phyloP scores from a whole-genome alignment of 345 rosid species.

The Citrus cavaleriei region DNA sequence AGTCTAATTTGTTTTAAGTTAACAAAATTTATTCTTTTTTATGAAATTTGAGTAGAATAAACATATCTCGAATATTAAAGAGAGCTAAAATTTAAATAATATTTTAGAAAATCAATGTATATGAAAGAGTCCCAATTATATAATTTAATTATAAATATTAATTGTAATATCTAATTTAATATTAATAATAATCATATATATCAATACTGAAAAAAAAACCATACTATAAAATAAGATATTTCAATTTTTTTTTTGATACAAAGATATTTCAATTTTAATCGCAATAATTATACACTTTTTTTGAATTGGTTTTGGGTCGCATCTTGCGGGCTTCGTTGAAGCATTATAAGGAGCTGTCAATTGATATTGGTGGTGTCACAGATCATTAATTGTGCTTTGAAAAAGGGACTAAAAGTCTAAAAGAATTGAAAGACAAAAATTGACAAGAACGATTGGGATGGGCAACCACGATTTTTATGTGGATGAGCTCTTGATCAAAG shows the following conservation, averaged over 20 bases:
- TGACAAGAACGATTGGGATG: not conserved
- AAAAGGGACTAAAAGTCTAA: not conserved
- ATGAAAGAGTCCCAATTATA: too few species aligned
- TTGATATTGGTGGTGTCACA: not conserved
- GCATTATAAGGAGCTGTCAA: not conserved
- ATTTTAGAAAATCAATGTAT: too few species aligned
- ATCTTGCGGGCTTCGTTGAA: not conserved
- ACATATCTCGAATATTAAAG: too few species aligned
- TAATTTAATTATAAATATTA: too few species aligned
- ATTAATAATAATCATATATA: too few species aligned
- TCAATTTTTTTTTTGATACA: not conserved
- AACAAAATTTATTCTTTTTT: too few species aligned
- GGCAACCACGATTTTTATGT: not conserved
- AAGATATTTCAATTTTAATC: not conserved
- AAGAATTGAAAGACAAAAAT: not conserved
- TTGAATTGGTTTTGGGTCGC: not conserved
- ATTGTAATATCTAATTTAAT: too few species aligned
- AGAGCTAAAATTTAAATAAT: too few species aligned
- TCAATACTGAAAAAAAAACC: too few species aligned
- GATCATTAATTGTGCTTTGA: not conserved
- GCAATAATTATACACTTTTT: not conserved
- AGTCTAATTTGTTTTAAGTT: too few species aligned
- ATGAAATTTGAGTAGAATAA: too few species aligned
- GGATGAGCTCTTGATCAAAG: not conserved
- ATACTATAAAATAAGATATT: too few species aligned